Evolutionary conservation across 768 basidiomycete species (phyloP), one percentile per base, ranked within the genome.

Genomic region (Hygrophorus pudorinus): DNA sequence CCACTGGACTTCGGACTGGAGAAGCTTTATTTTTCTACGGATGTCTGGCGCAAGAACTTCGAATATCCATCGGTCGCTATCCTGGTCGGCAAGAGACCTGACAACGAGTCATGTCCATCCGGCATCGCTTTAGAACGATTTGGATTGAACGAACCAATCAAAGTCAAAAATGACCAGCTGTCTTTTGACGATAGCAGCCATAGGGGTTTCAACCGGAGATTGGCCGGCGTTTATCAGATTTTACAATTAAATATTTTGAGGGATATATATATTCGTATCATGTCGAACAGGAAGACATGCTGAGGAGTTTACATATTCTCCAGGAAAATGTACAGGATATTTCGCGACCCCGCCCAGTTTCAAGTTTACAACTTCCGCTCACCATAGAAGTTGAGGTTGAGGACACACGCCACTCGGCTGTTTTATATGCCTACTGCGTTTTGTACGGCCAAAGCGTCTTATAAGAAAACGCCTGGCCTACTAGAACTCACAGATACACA

Each of bases 161-260:
- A 97, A 99, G 62, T 99, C 94, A 53, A 85, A 97, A 11, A 97
- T 80, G 47, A 97, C 68, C 40, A 96, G 81, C 56, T 92, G 87
- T 49, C 67, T 72, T 30, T 59, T 52, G 36, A 66, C 50, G 28
- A 6, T 20, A 21, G 55, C 29, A n/a, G 63, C 42, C 61, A 67
- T 65, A n/a, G 51, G 42, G 35, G 33, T 42, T 38, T 24, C 7
- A 42, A 47, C 31, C 39, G 43, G 17, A 16, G 37, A 42, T 42
- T 34, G 42, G 20, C 3, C 24, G 3, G 24, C 7, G 7, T 24
- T 7, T 24, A 24, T 24, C 24, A 24, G 24, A 24, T 24, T 24
- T 24, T 7, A 7, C 24, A 7, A 3, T 24, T 24, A n/a, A n/a
- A n/a, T n/a, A n/a, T n/a, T n/a, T n/a, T n/a, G n/a, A n/a, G n/a